Conservation (phyloP, 768 basidiomycete species). For the Russula virescens region DNA sequence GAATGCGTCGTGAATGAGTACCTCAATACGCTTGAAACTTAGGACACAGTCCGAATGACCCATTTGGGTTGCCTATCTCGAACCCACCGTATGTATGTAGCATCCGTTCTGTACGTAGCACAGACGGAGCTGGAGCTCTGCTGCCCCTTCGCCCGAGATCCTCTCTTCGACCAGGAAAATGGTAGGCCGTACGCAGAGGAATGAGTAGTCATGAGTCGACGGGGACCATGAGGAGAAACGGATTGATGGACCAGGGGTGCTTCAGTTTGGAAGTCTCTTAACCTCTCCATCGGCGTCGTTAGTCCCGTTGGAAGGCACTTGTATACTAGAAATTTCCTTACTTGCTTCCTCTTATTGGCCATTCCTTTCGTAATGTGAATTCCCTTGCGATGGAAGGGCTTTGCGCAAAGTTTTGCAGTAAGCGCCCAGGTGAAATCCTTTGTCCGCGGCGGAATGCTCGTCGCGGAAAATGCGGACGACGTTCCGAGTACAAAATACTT, state of each 20-base stretch:
- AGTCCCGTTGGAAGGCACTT: constrained; percentile 65
- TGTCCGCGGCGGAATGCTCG: constrained; percentile 66
- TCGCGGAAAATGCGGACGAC: constrained; percentile 85
- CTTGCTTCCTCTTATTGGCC: constrained; percentile 49
- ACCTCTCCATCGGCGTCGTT: constrained; percentile 40
- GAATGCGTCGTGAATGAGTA: constrained; percentile 48
- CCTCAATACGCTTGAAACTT: constrained; percentile 61
- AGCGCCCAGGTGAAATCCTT: constrained; percentile 80
- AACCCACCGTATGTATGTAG: constrained; percentile 86
- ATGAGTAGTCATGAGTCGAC: constrained; percentile 83
- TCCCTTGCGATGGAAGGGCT: constrained; percentile 47
- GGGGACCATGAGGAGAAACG: constrained; percentile 70
- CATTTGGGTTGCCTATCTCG: constrained; percentile 76
- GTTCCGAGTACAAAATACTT: constrained; percentile 85
- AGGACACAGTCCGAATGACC: constrained; percentile 60
- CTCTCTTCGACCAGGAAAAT: constrained; percentile 67
- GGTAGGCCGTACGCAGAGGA: constrained; percentile 74
- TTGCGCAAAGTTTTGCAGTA: constrained; percentile 64
- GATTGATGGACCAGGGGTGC: constrained; percentile 59
- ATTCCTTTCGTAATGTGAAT: constrained; percentile 38
- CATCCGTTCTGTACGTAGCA: constrained; percentile 69
- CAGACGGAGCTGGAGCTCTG: constrained; percentile 71
- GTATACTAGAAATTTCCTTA: constrained; percentile 45
- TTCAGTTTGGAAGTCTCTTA: constrained; percentile 46
- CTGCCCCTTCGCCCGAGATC: constrained; percentile 51